These are phyloP conservation scores for Neoarthrinium moseri DNA, from an alignment of 2,329 filamentous ascomycete genomes.

Conservation along the genomic window DNA sequence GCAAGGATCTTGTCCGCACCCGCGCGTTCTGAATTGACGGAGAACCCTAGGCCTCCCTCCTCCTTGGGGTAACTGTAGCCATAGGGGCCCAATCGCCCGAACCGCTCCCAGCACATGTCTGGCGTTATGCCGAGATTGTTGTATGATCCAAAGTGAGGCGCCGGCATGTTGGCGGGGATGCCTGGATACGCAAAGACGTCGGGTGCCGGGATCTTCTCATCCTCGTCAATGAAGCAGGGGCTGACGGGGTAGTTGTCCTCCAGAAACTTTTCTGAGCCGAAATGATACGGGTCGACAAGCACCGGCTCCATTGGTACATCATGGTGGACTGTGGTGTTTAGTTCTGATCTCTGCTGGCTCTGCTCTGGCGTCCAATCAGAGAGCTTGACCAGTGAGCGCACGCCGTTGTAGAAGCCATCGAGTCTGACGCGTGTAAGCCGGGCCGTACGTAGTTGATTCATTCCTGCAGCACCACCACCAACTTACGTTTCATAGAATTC, in stretches of 20 bases:
- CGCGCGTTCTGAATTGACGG: constrained; percentile 56
- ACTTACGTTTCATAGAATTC: constrained; percentile 5
- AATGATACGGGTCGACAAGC: constrained; percentile 23
- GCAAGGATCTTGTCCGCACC: constrained; percentile 53
- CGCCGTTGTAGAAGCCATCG: constrained; percentile 25
- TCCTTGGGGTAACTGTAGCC: constrained; percentile 64
- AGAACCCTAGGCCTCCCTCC: constrained; percentile 61
- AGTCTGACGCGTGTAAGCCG: constrained; percentile 18
- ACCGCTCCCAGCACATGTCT: constrained; percentile 70
- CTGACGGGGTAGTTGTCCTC: constrained; percentile 24
- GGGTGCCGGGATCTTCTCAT: constrained; percentile 33
- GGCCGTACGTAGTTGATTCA: not conserved
- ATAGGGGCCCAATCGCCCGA: constrained; percentile 67
- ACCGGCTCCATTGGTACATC: constrained; percentile 23
- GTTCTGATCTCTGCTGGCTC: constrained; percentile 14
- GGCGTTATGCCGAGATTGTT: constrained; percentile 57
- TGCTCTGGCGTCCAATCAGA: constrained; percentile 28
- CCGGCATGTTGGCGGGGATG: constrained; percentile 61
- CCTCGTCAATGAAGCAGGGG: constrained; percentile 48
- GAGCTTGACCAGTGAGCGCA: constrained; percentile 24
- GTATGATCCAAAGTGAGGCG: constrained; percentile 65
- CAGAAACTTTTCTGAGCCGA: constrained; percentile 23
- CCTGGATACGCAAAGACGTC: constrained; percentile 53
- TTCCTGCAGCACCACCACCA: not conserved
- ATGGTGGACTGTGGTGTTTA: constrained; percentile 20